Conservation (phyloP, 1,284 basidiomycete genomes). For the Retiboletus flavoniger region DNA sequence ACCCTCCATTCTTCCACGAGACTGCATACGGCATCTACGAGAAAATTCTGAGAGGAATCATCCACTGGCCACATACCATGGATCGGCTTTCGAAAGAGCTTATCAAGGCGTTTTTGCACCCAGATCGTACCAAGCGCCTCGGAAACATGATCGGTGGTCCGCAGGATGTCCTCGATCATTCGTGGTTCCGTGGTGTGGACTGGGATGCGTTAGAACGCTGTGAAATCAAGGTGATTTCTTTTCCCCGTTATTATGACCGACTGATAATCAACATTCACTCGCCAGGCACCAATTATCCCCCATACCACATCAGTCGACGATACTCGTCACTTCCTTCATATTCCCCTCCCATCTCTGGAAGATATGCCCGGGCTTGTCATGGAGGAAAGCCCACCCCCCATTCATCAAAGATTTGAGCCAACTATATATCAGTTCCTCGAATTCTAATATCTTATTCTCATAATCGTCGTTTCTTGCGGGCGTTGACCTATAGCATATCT, state of each 20-base stretch:
- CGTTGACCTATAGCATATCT: conserved; percentile 31
- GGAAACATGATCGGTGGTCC: conserved; percentile 94
- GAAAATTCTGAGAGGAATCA: conserved; percentile 88
- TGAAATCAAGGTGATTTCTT: conserved; percentile 64
- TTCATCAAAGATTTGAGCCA: conserved; percentile 64
- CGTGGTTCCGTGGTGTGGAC: conserved; percentile 94
- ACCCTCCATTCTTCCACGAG: conserved; percentile 92
- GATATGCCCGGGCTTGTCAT: conserved; percentile 75
- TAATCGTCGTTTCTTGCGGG: conserved; percentile 1
- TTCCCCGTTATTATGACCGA: conserved; percentile 4
- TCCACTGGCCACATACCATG: conserved; percentile 91
- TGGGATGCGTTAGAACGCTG: conserved; percentile 80
- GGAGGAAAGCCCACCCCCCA: conserved; percentile 55
- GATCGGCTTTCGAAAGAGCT: conserved; percentile 73
- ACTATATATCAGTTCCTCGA: conserved; percentile 69
- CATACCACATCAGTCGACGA: conserved; percentile 75
- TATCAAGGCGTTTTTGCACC: conserved; percentile 86
- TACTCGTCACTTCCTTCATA: conserved; percentile 76
- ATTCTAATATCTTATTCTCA: conserved; percentile 49
- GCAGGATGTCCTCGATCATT: conserved; percentile 88
- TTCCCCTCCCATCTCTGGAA: conserved; percentile 68
- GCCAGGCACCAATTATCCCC: conserved; percentile 78
- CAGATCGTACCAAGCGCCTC: conserved; percentile 89
- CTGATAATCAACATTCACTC: conserved; percentile 11
- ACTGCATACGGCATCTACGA: conserved; percentile 95